phyloP scores from a whole-genome alignment of 495 filamentous ascomycete genomes.

The Durotheca rogersii region DNA sequence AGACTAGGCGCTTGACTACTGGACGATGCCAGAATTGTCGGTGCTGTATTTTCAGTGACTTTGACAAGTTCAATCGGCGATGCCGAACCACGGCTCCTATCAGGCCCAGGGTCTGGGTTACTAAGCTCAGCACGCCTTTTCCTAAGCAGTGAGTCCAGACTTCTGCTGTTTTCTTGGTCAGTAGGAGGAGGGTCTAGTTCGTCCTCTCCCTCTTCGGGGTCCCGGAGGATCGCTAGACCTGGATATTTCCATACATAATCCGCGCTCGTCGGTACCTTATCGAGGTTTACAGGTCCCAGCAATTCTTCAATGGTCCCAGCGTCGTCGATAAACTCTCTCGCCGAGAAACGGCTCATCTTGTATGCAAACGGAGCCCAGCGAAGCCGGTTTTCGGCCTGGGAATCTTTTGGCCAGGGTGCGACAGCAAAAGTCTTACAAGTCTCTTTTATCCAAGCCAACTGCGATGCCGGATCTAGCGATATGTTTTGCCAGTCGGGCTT shows the following conservation, averaged over 20 bases:
- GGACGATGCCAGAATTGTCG: background rate
- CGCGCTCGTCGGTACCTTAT: slow-evolving; percentile 38
- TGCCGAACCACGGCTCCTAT: background rate
- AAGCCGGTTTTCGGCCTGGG: slow-evolving; percentile 46
- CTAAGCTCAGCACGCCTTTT: slow-evolving; percentile 21
- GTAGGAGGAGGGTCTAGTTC: slow-evolving; percentile 43
- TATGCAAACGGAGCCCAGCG: slow-evolving; percentile 49
- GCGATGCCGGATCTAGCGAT: slow-evolving; percentile 18
- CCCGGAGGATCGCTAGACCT: slow-evolving; percentile 53
- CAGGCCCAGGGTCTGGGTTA: background rate
- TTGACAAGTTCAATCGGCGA: slow-evolving; percentile 9
- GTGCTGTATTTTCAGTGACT: background rate
- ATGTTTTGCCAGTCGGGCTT: slow-evolving; percentile 55
- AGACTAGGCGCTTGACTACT: slow-evolving; percentile 10
- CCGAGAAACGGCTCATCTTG: slow-evolving; percentile 35
- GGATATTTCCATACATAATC: slow-evolving; percentile 54
- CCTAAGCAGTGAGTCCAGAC: slow-evolving; percentile 21
- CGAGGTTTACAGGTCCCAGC: slow-evolving; percentile 16
- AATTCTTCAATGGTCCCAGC: slow-evolving; percentile 30
- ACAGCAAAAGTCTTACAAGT: slow-evolving; percentile 26
- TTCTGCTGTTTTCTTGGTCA: background rate
- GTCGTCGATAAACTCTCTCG: slow-evolving; percentile 37
- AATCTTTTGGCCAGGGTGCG: slow-evolving; percentile 45
- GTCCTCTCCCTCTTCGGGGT: slow-evolving; percentile 48
- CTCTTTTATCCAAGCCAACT: slow-evolving; percentile 38